These are phyloP conservation scores for Streptanthus diversifolius DNA, from an alignment of 345 rosid genomes.

Conservation along the genomic window DNA sequence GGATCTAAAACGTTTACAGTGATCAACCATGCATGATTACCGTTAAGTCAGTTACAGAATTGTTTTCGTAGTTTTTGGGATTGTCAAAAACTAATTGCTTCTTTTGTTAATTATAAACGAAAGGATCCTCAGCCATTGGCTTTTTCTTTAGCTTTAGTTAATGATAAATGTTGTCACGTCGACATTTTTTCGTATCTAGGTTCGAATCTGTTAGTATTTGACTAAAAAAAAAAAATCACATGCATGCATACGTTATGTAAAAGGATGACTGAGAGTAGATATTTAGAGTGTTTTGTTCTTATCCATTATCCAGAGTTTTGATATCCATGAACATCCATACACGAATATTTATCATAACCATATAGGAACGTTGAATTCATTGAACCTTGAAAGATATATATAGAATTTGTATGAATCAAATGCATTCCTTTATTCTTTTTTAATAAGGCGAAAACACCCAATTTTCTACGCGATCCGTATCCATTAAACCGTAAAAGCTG, in stretches of 20 bases:
- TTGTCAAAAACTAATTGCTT: too few species aligned
- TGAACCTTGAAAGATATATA: neutral
- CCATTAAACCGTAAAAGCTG: neutral
- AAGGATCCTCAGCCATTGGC: too few species aligned
- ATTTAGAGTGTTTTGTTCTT: conserved; percentile 10
- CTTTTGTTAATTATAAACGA: too few species aligned
- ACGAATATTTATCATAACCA: neutral
- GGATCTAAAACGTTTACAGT: too few species aligned
- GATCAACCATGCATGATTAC: too few species aligned
- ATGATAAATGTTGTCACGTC: too few species aligned
- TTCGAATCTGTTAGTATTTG: neutral
- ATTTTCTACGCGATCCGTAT: neutral
- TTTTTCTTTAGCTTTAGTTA: too few species aligned
- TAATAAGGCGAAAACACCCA: neutral
- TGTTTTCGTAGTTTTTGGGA: too few species aligned
- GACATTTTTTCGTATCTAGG: neutral
- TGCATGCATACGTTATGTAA: neutral
- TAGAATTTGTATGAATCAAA: neutral
- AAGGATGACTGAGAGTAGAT: neutral
- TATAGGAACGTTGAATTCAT: neutral
- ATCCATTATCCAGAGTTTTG: neutral
- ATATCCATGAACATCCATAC: too few species aligned
- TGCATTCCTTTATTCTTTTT: neutral
- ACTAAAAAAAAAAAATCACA: neutral
- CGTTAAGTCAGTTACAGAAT: too few species aligned